A percentile compares a stretch with the other conserved stretches of the same genome.
Evolutionary conservation across 192 early-diverging fungal species (phyloP).

Genomic region (Spinellus fusiger): DNA sequence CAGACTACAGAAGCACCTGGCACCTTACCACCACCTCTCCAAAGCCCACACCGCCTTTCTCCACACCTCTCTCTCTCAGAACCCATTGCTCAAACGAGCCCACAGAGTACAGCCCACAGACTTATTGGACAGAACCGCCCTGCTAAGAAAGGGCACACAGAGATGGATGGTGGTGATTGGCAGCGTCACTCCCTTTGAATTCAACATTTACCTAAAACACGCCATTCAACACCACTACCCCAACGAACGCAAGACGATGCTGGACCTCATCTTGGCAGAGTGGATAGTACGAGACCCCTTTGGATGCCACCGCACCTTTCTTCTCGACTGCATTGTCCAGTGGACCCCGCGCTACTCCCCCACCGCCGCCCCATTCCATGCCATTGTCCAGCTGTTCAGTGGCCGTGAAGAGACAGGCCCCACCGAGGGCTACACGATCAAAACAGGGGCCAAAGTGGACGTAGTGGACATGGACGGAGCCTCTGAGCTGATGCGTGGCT

Average conservation of each 20-base stretch:
- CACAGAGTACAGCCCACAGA: background rate
- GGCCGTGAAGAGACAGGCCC: background rate
- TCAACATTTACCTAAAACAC: conserved; percentile 11
- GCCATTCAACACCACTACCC: conserved; percentile 18
- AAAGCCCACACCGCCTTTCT: background rate
- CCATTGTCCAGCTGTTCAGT: conserved; percentile 16
- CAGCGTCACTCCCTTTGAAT: background rate
- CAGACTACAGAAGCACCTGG: background rate
- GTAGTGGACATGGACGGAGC: background rate
- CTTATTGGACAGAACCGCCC: background rate
- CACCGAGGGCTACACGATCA: conserved; percentile 5
- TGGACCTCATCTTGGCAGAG: conserved; percentile 18
- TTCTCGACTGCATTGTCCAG: background rate
- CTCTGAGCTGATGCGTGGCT: background rate
- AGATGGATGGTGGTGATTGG: conserved; percentile 10
- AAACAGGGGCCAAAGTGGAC: conserved; percentile 16
- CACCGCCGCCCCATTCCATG: conserved; percentile 16
- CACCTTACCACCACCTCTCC: background rate
- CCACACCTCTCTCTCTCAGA: background rate
- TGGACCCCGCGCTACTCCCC: conserved; percentile 6
- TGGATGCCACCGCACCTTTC: background rate
- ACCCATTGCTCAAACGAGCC: background rate
- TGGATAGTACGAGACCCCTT: conserved; percentile 12
- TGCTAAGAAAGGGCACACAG: conserved; percentile 4
- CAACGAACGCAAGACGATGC: conserved; percentile 8